Percentiles rank a stretch among this genome's conserved stretches.
Evolutionary conservation across 768 basidiomycete species (phyloP).

Genomic region (Leccinum subgranulosum): DNA sequence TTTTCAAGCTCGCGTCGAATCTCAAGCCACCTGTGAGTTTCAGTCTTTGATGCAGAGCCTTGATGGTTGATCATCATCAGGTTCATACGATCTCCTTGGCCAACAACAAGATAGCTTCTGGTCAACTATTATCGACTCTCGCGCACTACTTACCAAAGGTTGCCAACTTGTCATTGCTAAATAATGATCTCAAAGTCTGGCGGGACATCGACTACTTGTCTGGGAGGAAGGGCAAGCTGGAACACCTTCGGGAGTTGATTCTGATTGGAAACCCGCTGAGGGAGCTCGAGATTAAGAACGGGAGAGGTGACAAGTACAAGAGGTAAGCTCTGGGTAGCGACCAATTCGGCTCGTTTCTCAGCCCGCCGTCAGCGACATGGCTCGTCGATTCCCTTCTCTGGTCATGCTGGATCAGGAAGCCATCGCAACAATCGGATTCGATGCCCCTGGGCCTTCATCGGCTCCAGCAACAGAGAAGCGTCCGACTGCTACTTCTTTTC

Average conservation of each 20-base stretch:
- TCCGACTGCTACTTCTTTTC: slow-evolving; percentile 70
- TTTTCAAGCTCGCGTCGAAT: slow-evolving; percentile 83
- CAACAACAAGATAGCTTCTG: slow-evolving; percentile 64
- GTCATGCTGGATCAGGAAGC: slow-evolving; percentile 82
- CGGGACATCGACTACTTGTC: slow-evolving; percentile 69
- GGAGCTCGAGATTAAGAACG: slow-evolving; percentile 54
- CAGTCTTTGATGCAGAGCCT: not conserved
- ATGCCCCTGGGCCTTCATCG: slow-evolving; percentile 57
- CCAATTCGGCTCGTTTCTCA: not conserved
- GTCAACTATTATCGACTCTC: slow-evolving; percentile 58
- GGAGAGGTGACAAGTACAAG: slow-evolving; percentile 61
- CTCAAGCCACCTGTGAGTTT: slow-evolving; percentile 67
- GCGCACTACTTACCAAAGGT: slow-evolving; percentile 76
- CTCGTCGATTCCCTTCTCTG: slow-evolving; percentile 75
- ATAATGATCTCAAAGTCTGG: slow-evolving; percentile 67
- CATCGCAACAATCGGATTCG: slow-evolving; percentile 75
- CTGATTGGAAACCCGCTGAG: slow-evolving; percentile 75
- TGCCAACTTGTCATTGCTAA: slow-evolving; percentile 75
- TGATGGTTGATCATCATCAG: slow-evolving; percentile 30
- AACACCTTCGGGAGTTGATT: slow-evolving; percentile 68
- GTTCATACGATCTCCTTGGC: slow-evolving; percentile 83
- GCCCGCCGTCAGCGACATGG: slow-evolving; percentile 58
- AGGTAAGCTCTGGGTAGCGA: slow-evolving; percentile 43
- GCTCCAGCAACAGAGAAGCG: slow-evolving; percentile 35
- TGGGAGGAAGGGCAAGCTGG: slow-evolving; percentile 53